Base-by-base conservation (phyloP, 2,329 filamentous ascomycete species). In the Helotiales sp. region DNA sequence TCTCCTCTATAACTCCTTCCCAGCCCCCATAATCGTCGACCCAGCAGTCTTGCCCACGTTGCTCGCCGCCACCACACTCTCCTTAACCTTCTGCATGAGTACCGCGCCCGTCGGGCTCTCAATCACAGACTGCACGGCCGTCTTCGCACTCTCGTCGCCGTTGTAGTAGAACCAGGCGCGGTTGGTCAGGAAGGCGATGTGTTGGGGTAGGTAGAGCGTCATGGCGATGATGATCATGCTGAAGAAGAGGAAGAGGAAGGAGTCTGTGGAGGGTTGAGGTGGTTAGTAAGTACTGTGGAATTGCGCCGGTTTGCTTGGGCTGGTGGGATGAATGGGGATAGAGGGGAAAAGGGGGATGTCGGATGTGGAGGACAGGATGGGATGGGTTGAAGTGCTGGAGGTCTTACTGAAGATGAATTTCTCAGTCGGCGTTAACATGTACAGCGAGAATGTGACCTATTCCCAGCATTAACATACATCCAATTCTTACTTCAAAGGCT, bases 341-440 rank as follows among this genome's bases (percentile, higher is more conserved):
- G 40, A 54, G 30, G 22, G 26, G 43, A 55, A 30, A 24, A 32
- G 37, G 32, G 49, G 26, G 45, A n/a, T 20, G 13, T 20, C 26
- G 28, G 57, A 40, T 24, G 6, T 2, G 26, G 30, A 45, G 59
- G 20, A 50, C n/a, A 58, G 47, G 43, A 61, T 22, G 43, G 34
- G 24, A 30, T 54, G 49, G 26, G 24, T 54, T 30, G 49, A 63
- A 8, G 60, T 64, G 64, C 22, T 32, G 26, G 10, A 13, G 6
- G 37, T 24, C 93, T 66, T 86, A 98, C 96, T 98, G 82, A 98
- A 97, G 75, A 97, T 90, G 81, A 97, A 95, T 80, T 97, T 97
- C 84, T 99, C 96, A 61, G 91, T 93, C 1, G 93, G 91, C 43
- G 94, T 97, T 75, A 97, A 91, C 92, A 99, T 98, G 85, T 99